These are phyloP conservation scores for Pharus latifolius DNA, from an alignment of 176 grass and related monocot species.

Conservation along the genomic window DNA sequence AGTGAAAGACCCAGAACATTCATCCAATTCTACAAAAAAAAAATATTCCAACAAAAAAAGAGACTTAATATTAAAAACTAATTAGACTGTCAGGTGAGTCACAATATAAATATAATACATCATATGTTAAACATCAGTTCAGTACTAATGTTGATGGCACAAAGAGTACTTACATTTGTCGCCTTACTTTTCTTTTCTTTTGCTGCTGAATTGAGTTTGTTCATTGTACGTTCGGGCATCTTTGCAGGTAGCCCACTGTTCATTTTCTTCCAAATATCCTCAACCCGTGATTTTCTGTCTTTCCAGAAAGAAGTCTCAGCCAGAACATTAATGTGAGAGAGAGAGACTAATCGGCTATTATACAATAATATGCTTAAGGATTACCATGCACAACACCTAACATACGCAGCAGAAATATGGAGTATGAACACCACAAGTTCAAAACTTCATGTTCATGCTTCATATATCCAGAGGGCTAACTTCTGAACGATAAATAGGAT, in stretches of 20 bases:
- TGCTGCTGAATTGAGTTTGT: conserved; percentile 34
- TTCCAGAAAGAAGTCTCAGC: conserved; percentile 1
- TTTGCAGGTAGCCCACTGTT: conserved; percentile 67
- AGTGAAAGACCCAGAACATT: conserved; percentile 53
- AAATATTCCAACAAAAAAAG: neutral
- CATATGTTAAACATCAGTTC: neutral
- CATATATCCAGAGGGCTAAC: neutral
- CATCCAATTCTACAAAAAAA: conserved; percentile 79
- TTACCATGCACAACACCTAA: neutral
- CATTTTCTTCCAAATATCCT: conserved; percentile 97
- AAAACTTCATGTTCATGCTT: too few species aligned
- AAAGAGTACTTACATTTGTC: conserved; percentile 55
- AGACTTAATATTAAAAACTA: neutral
- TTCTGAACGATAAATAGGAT: neutral
- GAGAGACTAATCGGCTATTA: too few species aligned
- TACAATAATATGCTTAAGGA: neutral
- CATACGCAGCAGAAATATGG: neutral
- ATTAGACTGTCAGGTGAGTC: neutral
- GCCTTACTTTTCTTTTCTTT: conserved; percentile 48
- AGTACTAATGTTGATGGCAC: neutral
- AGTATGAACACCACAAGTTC: neutral
- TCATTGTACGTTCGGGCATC: conserved; percentile 43
- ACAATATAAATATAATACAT: neutral
- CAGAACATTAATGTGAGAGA: too few species aligned
- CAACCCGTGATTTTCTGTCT: conserved; percentile 70